Evolutionary conservation across 306 rosid genomes (phyloP), one percentile per base, ranked within the genome.

Genomic region (Fragaria vesca): DNA sequence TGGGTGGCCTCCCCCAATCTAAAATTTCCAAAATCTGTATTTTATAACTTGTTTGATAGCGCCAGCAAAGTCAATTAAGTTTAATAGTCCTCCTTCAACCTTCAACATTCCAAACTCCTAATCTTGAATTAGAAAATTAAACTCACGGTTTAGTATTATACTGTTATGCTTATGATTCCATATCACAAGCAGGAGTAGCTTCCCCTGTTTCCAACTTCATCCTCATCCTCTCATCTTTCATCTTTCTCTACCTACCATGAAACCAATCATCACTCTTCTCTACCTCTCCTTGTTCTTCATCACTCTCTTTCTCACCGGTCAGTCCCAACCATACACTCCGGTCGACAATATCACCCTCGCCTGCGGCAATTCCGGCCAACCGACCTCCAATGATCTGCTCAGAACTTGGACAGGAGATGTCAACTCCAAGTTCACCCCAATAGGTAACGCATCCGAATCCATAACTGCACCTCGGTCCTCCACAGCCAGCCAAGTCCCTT

Each of bases 351-450:
- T 74, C 66, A 16, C 26, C 57, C 3, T 74, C 1, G 21, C 65
- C 9, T 42, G 66, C 11, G 55, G 66, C 43, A 1, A 0, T 9
- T 30, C 61, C 54, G 54, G 43, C 30, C 51, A 46, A 20, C 6
- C 0, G 3, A 1, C 2, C 2, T 0, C 55, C n/a, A 16, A 16
- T 4, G 68, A 28, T 4, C 40, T 38, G 40, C 1, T 0, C 7
- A 57, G 76, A 18, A 52, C 7, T 2, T 83, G 87, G 87, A 26
- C 2, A 2, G 81, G 81, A 40, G 87, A 83, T 16, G 21, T 38
- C 40, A 20, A 21, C 50, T 72, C 87, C 0, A 4, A 32, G 42
- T 38, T 6, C 54, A 20, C 87, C 85, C 12, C 15, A 2, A 10
- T 11, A 79, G 43, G 28, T 18, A 69, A 48, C 20, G 3, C 57